Conservation (phyloP, 2,329 filamentous ascomycete genomes). For the Aspergillus ibericus region DNA sequence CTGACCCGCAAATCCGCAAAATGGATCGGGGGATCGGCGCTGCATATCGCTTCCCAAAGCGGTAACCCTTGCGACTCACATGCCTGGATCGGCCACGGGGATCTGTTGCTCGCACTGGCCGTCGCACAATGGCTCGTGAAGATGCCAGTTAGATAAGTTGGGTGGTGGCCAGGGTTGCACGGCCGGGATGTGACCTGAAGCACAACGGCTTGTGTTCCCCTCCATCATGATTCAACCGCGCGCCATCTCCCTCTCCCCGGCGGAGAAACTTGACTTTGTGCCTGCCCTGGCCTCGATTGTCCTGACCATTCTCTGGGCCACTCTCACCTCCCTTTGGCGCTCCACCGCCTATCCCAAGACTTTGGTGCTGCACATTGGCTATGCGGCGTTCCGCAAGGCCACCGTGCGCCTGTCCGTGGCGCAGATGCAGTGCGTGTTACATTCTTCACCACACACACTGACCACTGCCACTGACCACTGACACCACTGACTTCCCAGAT, state of each 20-base stretch:
- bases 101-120: neutral
- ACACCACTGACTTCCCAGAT: slow-evolving; percentile 15
- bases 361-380: slow-evolving; percentile 35
- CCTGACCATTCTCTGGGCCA: slow-evolving; percentile 28
- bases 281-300: slow-evolving; percentile 33
- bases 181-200: neutral
- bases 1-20: neutral
- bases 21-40: neutral
- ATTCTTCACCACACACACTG: too few species aligned
- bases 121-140: neutral
- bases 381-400: slow-evolving; percentile 35
- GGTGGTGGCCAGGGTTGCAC: neutral
- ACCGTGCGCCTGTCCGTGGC: slow-evolving; percentile 26
- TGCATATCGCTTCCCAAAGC: slow-evolving; percentile 16
- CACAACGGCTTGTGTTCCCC: neutral
- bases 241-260: slow-evolving; percentile 23
- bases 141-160: neutral
- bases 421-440: slow-evolving; percentile 33
- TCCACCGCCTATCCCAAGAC: slow-evolving; percentile 30
- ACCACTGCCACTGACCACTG: neutral
- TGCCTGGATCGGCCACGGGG: neutral
- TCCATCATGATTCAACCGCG: neutral
- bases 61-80: slow-evolving; percentile 21
- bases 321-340: slow-evolving; percentile 30
- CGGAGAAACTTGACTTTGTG: slow-evolving; percentile 34